Conservation (phyloP, 2,329 filamentous ascomycete species). For the Ophiostoma himal-ulmi region DNA sequence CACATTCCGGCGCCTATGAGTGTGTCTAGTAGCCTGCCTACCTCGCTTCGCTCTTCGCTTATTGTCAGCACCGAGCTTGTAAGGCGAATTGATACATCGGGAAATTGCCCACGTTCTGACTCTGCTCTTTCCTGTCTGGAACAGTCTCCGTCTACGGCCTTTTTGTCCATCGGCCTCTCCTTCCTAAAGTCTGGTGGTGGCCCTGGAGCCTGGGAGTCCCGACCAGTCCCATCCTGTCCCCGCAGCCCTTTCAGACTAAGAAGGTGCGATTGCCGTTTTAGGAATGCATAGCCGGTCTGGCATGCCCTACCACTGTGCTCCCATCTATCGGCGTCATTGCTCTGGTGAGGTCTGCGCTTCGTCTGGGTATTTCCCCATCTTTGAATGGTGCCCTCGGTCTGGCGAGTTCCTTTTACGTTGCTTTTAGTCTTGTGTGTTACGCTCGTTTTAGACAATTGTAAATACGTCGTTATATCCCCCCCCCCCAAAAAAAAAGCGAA, state of each 20-base stretch:
- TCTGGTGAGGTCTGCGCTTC: not conserved
- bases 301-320: conserved; percentile 7
- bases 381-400: not conserved
- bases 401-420: not conserved
- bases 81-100: not conserved
- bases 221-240: conserved; percentile 9
- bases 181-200: not conserved
- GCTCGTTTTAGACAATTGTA: not conserved
- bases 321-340: not conserved
- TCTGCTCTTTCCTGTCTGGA: not conserved
- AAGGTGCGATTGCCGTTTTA: conserved; percentile 19
- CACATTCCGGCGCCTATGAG: not conserved
- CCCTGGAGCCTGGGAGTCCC: not conserved
- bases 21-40: not conserved
- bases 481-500: not conserved
- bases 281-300: conserved; percentile 22
- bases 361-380: not conserved
- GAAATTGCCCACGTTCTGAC: not conserved
- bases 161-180: not conserved
- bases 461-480: not conserved
- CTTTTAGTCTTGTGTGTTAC: not conserved
- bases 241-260: not conserved
- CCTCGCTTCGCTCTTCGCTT: too few relatives aligned
- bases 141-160: not conserved
- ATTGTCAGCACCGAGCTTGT: not conserved